These are phyloP conservation scores for Mucor sp. DNA, from an alignment of 371 early-diverging fungal genomes.

Conservation along the genomic window DNA sequence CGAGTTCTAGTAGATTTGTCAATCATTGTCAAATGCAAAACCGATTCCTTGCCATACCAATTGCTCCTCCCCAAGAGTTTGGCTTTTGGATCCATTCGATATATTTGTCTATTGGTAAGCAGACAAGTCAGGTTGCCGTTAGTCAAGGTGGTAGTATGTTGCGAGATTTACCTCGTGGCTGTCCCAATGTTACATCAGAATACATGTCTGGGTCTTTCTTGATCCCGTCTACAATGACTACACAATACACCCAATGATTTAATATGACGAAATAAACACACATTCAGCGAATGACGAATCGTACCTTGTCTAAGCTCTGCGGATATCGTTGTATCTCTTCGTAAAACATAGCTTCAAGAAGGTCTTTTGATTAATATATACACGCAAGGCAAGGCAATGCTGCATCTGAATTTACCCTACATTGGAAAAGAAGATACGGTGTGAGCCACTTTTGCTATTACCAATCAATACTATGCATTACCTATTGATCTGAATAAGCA, in stretches of 20 bases:
- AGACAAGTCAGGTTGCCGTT: too few species aligned
- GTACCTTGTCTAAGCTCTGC: slow-evolving; percentile 44
- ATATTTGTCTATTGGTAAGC: slow-evolving; percentile 38
- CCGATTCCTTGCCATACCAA: slow-evolving; percentile 38
- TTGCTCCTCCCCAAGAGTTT: slow-evolving; percentile 66
- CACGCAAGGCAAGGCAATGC: slow-evolving; percentile 53
- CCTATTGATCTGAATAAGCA: slow-evolving; percentile 58
- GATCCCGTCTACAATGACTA: slow-evolving; percentile 21
- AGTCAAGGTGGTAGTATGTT: too few species aligned
- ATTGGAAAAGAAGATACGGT: slow-evolving; percentile 15
- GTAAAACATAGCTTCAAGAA: slow-evolving; percentile 32
- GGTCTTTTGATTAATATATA: slow-evolving; percentile 7
- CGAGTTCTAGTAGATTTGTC: slow-evolving; percentile 38
- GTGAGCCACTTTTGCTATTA: neutral
- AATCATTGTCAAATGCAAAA: neutral
- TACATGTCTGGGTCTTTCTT: slow-evolving; percentile 21
- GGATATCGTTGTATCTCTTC: slow-evolving; percentile 24
- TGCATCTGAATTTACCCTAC: slow-evolving; percentile 53
- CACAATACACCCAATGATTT: neutral
- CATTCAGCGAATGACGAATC: neutral
- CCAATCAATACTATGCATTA: slow-evolving; percentile 2
- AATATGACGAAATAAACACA: neutral
- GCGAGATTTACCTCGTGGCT: slow-evolving; percentile 18
- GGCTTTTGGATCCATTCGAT: slow-evolving; percentile 55
- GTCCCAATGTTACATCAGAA: slow-evolving; percentile 24